A percentile compares a stretch with the other conserved stretches of the same genome.
Conservation (phyloP, 805 yeast genomes). For the Zygoascus bituminiphila region DNA sequence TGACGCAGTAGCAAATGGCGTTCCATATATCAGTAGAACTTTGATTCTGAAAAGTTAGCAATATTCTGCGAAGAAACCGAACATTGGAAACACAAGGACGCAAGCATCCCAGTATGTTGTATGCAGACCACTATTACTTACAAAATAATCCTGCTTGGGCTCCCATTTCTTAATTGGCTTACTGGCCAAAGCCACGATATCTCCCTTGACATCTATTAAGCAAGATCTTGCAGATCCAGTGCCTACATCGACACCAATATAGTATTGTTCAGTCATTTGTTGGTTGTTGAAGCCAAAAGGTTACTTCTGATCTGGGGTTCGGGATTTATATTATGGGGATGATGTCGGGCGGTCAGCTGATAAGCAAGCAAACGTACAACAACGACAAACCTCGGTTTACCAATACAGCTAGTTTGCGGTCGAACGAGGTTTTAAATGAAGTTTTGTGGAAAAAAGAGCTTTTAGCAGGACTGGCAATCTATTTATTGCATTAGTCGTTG, state of each 20-base stretch:
- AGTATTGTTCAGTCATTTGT: not conserved
- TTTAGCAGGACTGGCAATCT: too few species aligned
- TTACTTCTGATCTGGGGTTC: too few species aligned
- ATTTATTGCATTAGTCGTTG: too few species aligned
- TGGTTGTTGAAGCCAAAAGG: not conserved
- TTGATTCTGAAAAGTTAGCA: conserved; percentile 46
- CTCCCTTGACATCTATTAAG: conserved; percentile 73
- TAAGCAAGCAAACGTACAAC: too few species aligned
- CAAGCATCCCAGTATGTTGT: not conserved
- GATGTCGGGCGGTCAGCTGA: too few species aligned
- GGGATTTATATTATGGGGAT: too few species aligned
- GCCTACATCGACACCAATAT: conserved; percentile 88
- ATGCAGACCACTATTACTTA: conserved; percentile 15
- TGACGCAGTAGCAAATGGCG: conserved; percentile 70
- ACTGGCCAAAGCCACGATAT: conserved; percentile 63
- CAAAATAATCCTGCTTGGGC: conserved; percentile 40
- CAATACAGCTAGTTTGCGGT: too few species aligned
- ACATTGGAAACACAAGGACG: not conserved
- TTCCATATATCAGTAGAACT: conserved; percentile 89
- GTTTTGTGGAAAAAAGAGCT: too few species aligned
- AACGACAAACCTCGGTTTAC: too few species aligned
- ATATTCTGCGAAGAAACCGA: not conserved
- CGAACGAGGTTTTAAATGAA: too few species aligned
- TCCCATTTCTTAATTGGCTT: conserved; percentile 60
- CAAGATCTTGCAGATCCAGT: conserved; percentile 97